Evolutionary conservation across 2,329 filamentous ascomycete species (phyloP).

Genomic region (Pleomassaria siparia): DNA sequence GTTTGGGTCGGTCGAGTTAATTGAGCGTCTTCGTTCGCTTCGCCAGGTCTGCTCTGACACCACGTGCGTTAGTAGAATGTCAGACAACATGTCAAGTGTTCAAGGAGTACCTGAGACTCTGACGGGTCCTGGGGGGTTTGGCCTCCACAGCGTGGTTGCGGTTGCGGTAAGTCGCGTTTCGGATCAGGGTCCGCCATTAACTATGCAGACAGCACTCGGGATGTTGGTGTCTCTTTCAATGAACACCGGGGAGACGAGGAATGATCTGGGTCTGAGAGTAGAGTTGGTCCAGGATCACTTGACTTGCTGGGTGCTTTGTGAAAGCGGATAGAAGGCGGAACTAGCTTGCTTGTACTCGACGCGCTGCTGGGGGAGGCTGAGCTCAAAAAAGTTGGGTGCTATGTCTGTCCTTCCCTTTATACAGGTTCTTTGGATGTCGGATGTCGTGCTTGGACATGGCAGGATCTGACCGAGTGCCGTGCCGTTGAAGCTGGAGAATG

Average conservation of each 20-base stretch:
- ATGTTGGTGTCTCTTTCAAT: background rate
- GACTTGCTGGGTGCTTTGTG: background rate
- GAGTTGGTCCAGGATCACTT: background rate
- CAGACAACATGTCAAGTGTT: background rate
- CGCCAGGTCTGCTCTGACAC: slow-evolving; percentile 6
- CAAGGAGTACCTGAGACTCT: slow-evolving; percentile 6
- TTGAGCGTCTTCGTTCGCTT: background rate
- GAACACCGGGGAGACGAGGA: background rate
- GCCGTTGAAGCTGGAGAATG: background rate
- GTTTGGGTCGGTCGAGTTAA: background rate
- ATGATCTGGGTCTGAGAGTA: background rate
- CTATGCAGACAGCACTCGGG: background rate
- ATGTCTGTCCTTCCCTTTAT: no score
- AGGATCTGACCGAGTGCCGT: background rate
- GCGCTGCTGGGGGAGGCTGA: background rate
- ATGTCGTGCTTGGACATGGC: background rate
- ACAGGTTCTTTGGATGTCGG: background rate
- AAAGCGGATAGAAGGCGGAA: background rate
- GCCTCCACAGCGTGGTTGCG: slow-evolving; percentile 21
- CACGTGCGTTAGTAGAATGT: slow-evolving; percentile 2
- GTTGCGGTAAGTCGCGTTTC: slow-evolving; percentile 1
- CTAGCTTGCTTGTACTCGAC: background rate
- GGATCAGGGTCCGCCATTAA: slow-evolving; percentile 17
- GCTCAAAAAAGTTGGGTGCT: background rate
- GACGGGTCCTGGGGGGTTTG: slow-evolving; percentile 3